A percentile compares a stretch with the other conserved stretches of the same genome.
phyloP scores from a whole-genome alignment of 495 filamentous ascomycete genomes.

The Zalerion maritima region DNA sequence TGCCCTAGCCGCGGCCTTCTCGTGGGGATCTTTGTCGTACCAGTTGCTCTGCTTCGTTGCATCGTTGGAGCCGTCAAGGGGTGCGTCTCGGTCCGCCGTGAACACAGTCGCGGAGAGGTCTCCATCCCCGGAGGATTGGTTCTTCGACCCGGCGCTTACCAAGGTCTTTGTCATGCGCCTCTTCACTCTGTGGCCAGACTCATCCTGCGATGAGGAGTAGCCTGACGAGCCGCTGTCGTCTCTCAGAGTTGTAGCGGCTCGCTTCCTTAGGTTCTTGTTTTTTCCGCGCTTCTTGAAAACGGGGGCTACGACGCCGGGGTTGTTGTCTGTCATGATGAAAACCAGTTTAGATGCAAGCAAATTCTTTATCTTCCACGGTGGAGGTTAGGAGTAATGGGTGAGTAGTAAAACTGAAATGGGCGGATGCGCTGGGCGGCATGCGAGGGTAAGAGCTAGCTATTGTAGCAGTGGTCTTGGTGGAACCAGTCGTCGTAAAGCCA shows the following conservation, averaged over 20 bases:
- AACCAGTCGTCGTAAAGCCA: no score
- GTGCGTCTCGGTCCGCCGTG: constrained; percentile 39
- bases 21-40: constrained; percentile 54
- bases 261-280: constrained; percentile 69
- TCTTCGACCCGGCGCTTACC: constrained; percentile 39
- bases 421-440: no score
- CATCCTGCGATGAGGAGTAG: constrained; percentile 67
- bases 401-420: no score
- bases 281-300: constrained; percentile 85
- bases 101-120: constrained; percentile 41
- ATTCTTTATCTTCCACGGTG: no score
- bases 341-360: no score
- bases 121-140: constrained; percentile 23
- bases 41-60: constrained; percentile 90
- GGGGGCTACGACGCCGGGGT: no score
- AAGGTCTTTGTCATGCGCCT: constrained; percentile 54
- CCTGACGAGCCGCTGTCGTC: constrained; percentile 37
- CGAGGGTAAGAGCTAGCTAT: no score
- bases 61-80: constrained; percentile 57
- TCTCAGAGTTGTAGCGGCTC: constrained; percentile 61
- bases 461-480: no score
- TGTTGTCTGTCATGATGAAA: no score
- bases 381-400: no score
- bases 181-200: constrained; percentile 60
- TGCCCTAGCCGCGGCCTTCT: constrained; percentile 11